Percentiles rank a stretch among this genome's conserved stretches.
These are phyloP conservation scores for Tubosaeta sp. DNA, from an alignment of 768 basidiomycete species.

Conservation along the genomic window DNA sequence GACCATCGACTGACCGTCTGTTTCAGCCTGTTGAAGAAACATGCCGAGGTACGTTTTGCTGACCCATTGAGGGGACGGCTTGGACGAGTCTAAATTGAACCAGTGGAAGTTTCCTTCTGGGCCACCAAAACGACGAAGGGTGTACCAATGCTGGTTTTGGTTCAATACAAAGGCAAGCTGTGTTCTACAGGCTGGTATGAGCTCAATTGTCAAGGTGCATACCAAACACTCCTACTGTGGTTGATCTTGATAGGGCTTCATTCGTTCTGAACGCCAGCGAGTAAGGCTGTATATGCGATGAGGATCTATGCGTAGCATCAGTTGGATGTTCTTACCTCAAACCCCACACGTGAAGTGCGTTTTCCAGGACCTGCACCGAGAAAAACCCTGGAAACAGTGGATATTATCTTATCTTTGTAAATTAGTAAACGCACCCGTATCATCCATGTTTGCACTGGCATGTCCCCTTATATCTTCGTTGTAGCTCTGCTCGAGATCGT, in stretches of 20 bases:
- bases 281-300: constrained; percentile 45
- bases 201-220: constrained; percentile 1
- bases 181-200: constrained; percentile 40
- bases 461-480: constrained; percentile 41
- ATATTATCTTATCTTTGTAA: not conserved
- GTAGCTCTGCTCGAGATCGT: constrained; percentile 60
- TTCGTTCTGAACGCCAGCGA: constrained; percentile 80
- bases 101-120: constrained; percentile 58
- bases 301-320: not conserved
- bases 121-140: constrained; percentile 73
- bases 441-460: constrained; percentile 82
- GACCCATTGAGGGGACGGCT: constrained; percentile 73
- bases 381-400: constrained; percentile 64
- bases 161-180: constrained; percentile 89
- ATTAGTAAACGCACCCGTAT: constrained; percentile 54
- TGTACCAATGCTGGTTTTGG: constrained; percentile 85
- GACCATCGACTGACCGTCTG: constrained; percentile 55
- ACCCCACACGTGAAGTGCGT: constrained; percentile 81
- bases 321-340: constrained; percentile 49
- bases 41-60: constrained; percentile 78
- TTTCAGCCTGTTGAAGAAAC: constrained; percentile 83
- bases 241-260: constrained; percentile 68
- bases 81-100: constrained; percentile 86
- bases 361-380: constrained; percentile 84
- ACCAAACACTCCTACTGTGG: constrained; percentile 60